phyloP scores from a whole-genome alignment of 2,329 filamentous ascomycete genomes.

The Paecilomyces sp. region DNA sequence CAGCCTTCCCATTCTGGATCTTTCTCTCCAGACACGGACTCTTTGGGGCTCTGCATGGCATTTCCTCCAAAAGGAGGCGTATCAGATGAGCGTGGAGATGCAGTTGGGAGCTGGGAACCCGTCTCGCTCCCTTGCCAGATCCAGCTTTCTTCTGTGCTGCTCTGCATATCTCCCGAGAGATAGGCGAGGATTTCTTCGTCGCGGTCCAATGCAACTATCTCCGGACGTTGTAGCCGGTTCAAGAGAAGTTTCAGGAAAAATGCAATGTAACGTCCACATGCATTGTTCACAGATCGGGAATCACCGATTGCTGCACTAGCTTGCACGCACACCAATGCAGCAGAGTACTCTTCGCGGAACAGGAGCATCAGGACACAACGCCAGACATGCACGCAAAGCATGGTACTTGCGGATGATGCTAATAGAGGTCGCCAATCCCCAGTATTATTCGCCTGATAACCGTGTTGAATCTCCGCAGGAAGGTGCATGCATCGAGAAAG shows the following conservation, averaged over 20 bases:
- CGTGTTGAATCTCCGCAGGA: slow-evolving; percentile 18
- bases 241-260: slow-evolving; percentile 71
- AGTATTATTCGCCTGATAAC: slow-evolving; percentile 23
- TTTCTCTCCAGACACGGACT: slow-evolving; percentile 47
- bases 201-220: slow-evolving; percentile 40
- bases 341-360: slow-evolving; percentile 63
- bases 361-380: slow-evolving; percentile 76
- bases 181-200: slow-evolving; percentile 90
- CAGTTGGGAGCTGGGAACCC: slow-evolving; percentile 26
- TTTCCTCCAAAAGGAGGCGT: slow-evolving; percentile 8
- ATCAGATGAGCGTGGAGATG: slow-evolving; percentile 13
- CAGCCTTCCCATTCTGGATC: slow-evolving; percentile 71
- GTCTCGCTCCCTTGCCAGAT: slow-evolving; percentile 64
- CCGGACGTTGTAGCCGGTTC: slow-evolving; percentile 44
- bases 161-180: slow-evolving; percentile 78
- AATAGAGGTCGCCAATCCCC: slow-evolving; percentile 50
- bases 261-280: slow-evolving; percentile 72
- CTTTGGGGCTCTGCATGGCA: slow-evolving; percentile 4
- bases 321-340: slow-evolving; percentile 66
- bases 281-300: slow-evolving; percentile 63
- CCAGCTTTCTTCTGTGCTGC: slow-evolving; percentile 70
- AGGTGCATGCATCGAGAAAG: slow-evolving; percentile 57
- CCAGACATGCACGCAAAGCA: slow-evolving; percentile 79
- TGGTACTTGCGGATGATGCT: slow-evolving; percentile 61
- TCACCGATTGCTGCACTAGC: slow-evolving; percentile 64